A percentile compares a stretch with the other conserved stretches of the same genome.
Evolutionary conservation across 2,329 filamentous ascomycete species (phyloP).

Genomic region (Colletotrichum cereale): DNA sequence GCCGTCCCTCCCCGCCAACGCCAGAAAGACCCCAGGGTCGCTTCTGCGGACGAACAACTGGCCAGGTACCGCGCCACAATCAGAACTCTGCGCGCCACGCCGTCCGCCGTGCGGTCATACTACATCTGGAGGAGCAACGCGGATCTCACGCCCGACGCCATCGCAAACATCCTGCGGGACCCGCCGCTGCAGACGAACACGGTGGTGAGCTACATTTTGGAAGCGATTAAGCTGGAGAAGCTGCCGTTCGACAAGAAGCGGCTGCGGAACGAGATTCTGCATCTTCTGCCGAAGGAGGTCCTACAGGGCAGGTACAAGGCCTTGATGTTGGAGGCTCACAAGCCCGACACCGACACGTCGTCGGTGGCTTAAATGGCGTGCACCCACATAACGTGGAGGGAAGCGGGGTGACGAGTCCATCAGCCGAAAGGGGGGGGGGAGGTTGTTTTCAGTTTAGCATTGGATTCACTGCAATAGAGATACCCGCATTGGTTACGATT

Average conservation of each 20-base stretch:
- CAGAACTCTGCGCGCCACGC: slow-evolving; percentile 43
- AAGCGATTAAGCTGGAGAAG: slow-evolving; percentile 63
- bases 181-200: slow-evolving; percentile 70
- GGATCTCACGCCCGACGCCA: slow-evolving; percentile 59
- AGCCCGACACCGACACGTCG: slow-evolving; percentile 6
- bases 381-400: neutral
- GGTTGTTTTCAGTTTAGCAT: slow-evolving; percentile 1
- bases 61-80: slow-evolving; percentile 52
- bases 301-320: slow-evolving; percentile 44
- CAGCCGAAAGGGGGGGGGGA: neutral
- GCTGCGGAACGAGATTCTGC: slow-evolving; percentile 59
- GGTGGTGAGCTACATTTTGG: slow-evolving; percentile 70
- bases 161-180: slow-evolving; percentile 69
- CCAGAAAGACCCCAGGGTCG: slow-evolving; percentile 56
- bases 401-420: neutral
- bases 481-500: slow-evolving; percentile 27
- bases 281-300: slow-evolving; percentile 46
- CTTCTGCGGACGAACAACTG: slow-evolving; percentile 57
- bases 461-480: slow-evolving; percentile 28
- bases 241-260: slow-evolving; percentile 63
- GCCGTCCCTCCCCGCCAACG: slow-evolving; percentile 22
- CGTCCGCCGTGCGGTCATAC: slow-evolving; percentile 67
- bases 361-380: neutral
- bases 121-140: slow-evolving; percentile 72
- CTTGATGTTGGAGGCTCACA: slow-evolving; percentile 45